Evolutionary conservation across 1,284 basidiomycete genomes (phyloP).

Genomic region (Puccinia horiana): DNA sequence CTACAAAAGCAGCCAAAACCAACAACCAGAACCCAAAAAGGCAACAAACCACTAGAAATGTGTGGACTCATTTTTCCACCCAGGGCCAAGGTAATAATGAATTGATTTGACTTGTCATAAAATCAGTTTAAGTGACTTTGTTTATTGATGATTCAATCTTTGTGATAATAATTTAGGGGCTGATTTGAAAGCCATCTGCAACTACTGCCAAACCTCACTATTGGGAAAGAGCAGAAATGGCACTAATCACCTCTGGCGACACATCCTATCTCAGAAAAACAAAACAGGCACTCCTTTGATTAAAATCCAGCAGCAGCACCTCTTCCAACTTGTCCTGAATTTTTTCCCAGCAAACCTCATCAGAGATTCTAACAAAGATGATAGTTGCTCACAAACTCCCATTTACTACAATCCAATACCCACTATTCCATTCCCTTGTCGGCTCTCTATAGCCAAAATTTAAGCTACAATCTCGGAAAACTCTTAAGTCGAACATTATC

Average conservation of each 20-base stretch:
- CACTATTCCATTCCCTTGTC: background rate
- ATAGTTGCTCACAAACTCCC: background rate
- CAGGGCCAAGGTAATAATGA: no score
- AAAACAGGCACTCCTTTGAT: background rate
- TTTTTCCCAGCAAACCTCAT: background rate
- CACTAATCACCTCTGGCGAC: background rate
- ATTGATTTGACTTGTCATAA: no score
- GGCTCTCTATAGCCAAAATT: background rate
- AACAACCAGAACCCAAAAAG: no score
- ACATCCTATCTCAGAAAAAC: background rate
- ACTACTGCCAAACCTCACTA: background rate
- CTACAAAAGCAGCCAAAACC: no score
- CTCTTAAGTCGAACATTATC: background rate
- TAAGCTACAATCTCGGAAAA: background rate
- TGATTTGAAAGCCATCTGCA: background rate
- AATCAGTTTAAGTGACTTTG: no score
- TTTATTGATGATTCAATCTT: background rate
- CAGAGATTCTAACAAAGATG: background rate
- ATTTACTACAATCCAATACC: background rate
- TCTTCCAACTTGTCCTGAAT: background rate
- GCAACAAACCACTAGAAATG: background rate
- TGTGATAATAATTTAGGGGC: background rate
- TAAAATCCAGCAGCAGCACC: background rate
- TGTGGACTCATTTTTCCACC: background rate
- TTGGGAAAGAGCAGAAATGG: background rate